These are phyloP conservation scores for Cercospora janseana DNA, from an alignment of 2,329 filamentous ascomycete species.

Conservation along the genomic window DNA sequence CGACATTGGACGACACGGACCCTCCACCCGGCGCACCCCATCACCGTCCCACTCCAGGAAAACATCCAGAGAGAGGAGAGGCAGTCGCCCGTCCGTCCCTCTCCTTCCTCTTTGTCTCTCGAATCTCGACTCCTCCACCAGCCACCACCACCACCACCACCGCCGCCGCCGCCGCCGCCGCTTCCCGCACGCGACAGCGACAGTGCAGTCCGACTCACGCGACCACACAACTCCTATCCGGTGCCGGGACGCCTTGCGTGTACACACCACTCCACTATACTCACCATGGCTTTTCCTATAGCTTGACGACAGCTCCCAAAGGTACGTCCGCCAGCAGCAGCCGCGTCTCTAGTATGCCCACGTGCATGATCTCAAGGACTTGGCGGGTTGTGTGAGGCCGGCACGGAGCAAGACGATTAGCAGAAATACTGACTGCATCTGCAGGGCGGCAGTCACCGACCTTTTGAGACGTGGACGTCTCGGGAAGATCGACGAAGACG, in stretches of 20 bases:
- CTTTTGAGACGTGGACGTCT: slow-evolving; percentile 3
- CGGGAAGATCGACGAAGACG: neutral
- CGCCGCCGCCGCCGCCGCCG: slow-evolving; percentile 4
- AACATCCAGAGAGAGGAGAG: neutral
- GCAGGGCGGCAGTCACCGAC: slow-evolving; percentile 6
- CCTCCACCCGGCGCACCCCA: too few relatives aligned
- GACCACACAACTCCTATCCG: neutral
- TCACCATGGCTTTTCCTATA: slow-evolving; percentile 22
- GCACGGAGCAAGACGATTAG: too few relatives aligned
- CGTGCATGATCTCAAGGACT: too few relatives aligned
- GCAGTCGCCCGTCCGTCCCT: neutral
- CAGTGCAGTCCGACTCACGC: neutral
- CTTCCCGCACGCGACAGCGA: neutral
- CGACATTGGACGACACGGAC: slow-evolving; percentile 10
- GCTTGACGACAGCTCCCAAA: slow-evolving; percentile 19
- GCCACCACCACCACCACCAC: slow-evolving; percentile 2
- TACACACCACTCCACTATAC: slow-evolving; percentile 16
- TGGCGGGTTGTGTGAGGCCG: too few relatives aligned
- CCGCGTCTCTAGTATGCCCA: too few relatives aligned
- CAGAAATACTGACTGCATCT: neutral
- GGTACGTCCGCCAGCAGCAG: too few relatives aligned
- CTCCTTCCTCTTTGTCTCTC: neutral
- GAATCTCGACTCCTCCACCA: neutral
- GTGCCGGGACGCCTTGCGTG: slow-evolving; percentile 1
- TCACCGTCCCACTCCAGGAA: neutral